Evolutionary conservation across 2,329 filamentous ascomycete species (phyloP), one percentile per base, ranked within the genome.

Genomic region (Cryphonectria naterciae): DNA sequence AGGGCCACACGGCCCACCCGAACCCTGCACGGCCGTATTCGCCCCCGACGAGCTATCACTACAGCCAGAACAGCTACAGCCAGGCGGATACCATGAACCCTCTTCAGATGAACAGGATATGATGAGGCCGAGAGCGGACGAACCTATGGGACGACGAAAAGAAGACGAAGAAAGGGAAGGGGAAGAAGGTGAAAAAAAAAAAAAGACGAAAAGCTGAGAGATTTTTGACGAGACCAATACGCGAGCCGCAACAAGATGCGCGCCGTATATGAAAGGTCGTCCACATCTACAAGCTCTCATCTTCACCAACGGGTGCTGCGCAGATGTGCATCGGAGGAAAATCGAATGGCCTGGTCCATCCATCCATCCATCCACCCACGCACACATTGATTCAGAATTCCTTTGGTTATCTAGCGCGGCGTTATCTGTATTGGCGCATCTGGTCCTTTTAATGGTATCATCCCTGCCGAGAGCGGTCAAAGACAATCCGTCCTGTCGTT

Each of bases 41-140:
- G 64, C 71, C 74, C 75, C 73, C 73, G 68, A 75, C 74, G 49
- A 73, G 67, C 71, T 76, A 66, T 75, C 49, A 73, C 54, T 69
- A 76, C 73, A 68, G 69, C 73, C 63, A 74, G 25, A 62, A 65
- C 28, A 72, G 75, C 62, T 58, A 69, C 65, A 43, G 67, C 61
- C 74, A 70, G 22, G 75, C 81, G 61, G 81, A 83, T 64, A 80
- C 82, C 68, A 83, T 87, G 78, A 86, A 89, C 75, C 86, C 87
- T 3, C 79, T 89, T 32, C 85, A 82, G 68, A 87, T 89, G 85
- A 88, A 89, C 77, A 82, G 83, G 75, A 84, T 88, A 81, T 62
- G 60, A 61, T 60, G 37, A 37, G 19, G 32, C 15, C 13, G 17
- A n/a, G 32, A 39, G 11, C 61, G 37, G 37, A 25, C 61, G 25